Evolutionary conservation across 352 stramenopile genomes (phyloP), one percentile per base, ranked within the genome.

Genomic region (Achlya hypogyna): DNA sequence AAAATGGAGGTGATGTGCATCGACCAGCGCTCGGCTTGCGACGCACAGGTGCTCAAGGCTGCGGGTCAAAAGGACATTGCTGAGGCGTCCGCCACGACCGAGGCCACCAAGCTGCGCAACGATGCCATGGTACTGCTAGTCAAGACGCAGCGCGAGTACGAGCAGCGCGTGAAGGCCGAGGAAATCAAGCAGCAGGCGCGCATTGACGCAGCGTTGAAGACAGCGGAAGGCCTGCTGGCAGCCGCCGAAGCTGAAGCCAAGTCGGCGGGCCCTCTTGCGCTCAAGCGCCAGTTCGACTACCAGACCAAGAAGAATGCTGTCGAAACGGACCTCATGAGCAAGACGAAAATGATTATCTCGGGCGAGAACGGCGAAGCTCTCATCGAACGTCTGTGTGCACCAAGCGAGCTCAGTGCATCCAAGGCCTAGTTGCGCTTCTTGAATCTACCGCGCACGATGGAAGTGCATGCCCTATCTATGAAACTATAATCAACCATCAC

Each of bases 281-380:
- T 87, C 28, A 95, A 95, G 71, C 84, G 86, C 32, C 72, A 74
- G 23, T 93, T 81, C 40, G 84, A 95, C 49, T 88, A 89, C 72
- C 76, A 89, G 53, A 70, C 74, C 56, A 91, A 91, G 75, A 86
- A 85, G 58, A 78, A 92, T 47, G 28, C 53, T 28, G 70, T 95
- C 23, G 77, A 93, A 65, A 74, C 76, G 16, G 65, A 72, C 16
- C 71, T 95, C 25, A 78, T 86, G 0, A 53, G 79, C 60, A 71
- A 72, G 10, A 74, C 89, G 18, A 82, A 84, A 12, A 73, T 93
- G 65, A 81, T 95, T 12, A 88, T 95, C 53, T 90, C 81, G 67
- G 86, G 86, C 67, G 90, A 92, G 65, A 88, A 89, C 60, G 86
- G 86, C 49, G 84, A 91, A 69, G 80, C 84, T 10, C 74, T 95